Base-by-base conservation (phyloP, 2,329 filamentous ascomycete genomes). In the Cladosporium sp. region DNA sequence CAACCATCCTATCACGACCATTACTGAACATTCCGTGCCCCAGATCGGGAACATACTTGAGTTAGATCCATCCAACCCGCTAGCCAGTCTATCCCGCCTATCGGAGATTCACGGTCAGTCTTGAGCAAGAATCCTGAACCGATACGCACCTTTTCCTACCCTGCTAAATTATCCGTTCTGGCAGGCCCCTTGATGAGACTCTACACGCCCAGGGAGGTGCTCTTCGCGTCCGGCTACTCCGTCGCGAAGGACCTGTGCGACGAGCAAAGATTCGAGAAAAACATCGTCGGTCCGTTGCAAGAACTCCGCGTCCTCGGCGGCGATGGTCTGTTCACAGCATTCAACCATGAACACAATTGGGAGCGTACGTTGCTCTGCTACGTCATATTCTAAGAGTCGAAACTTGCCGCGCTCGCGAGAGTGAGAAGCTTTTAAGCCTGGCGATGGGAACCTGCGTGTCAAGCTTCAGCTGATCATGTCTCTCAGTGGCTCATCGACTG, bases 11-110 rank as follows among this genome's bases (percentile, higher is more conserved):
- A 21, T 13, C 39, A 13, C 2, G n/a, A 23, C 13, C n/a, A 11
- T 32, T n/a, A 23, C 26, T n/a, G 14, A 28, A 32, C 39, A 46
- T 10, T 43, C 14, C 89, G 39, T 4, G 8, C 88, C 1, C n/a
- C 75, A 91, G 30, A 67, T 91, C 23, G 89, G 89, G 26, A 89
- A 91, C 69, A 73, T 89, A 26, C 77, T 80, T 64, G 87, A 90
- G 67, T 83, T 92, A 66, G 85, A 89, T 67, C 76, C 82, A 0
- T 82, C 83, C n/a, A 80, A 84, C 26, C 85, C 88, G 0, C 72
- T 85, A 2, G 73, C 76, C 10, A 80, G 83, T 18, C 77, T 91
- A 57, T 85, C 87, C n/a, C 85, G 90, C 23, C 57, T 57, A n/a
- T n/a, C 32, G 3, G 32, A 7, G 5, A 32, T 57, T 7, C 54